Conservation (phyloP, 345 rosid species). For the Anacardium occidentale region DNA sequence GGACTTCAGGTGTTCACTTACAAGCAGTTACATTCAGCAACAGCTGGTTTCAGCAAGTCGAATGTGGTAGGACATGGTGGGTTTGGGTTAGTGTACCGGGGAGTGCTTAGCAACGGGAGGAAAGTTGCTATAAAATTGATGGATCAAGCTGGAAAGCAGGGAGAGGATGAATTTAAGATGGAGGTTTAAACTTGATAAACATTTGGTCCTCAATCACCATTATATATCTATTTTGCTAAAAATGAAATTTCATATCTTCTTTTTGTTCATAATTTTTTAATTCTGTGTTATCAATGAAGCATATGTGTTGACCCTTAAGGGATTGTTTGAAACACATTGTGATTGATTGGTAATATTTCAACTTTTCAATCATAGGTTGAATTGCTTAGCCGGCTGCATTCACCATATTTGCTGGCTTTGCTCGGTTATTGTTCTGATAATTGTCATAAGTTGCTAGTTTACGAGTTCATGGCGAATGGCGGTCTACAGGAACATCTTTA, state of each 20-base stretch:
- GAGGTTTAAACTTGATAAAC: constrained; percentile 49
- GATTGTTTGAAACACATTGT: constrained; percentile 13
- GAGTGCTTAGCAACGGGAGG: constrained; percentile 60
- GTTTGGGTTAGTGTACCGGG: constrained; percentile 71
- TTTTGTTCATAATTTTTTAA: background rate
- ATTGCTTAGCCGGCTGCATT: constrained; percentile 63
- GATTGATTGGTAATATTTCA: constrained; percentile 22
- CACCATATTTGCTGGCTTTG: constrained; percentile 73
- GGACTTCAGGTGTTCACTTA: constrained; percentile 71
- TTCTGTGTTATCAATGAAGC: background rate
- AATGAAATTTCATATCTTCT: background rate
- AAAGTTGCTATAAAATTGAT: constrained; percentile 78
- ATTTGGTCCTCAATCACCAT: background rate
- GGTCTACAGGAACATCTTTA: constrained; percentile 85
- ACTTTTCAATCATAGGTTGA: constrained; percentile 56
- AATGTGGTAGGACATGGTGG: constrained; percentile 92
- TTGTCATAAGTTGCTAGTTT: constrained; percentile 62
- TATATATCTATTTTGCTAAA: no score
- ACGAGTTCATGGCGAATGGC: constrained; percentile 84
- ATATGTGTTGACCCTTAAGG: background rate
- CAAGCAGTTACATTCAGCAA: constrained; percentile 83
- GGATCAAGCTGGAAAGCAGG: constrained; percentile 90
- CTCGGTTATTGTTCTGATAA: constrained; percentile 80
- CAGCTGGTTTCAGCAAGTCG: constrained; percentile 86
- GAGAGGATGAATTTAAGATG: constrained; percentile 86